Evolutionary conservation across 805 yeast species (phyloP).

Genomic region (Zygotorulaspora danielsina): DNA sequence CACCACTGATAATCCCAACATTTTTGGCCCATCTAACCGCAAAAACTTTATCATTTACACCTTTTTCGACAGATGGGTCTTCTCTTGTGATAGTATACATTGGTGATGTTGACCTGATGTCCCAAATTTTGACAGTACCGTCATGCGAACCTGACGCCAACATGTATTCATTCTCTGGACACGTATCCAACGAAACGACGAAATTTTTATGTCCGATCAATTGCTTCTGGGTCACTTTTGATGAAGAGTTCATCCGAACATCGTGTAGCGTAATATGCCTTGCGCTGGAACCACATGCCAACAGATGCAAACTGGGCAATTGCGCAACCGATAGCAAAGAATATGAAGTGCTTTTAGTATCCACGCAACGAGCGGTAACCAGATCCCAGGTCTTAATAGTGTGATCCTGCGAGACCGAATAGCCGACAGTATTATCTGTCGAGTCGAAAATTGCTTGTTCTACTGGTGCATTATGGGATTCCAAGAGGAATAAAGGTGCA

Average conservation of each 20-base stretch:
- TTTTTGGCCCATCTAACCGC: conserved; percentile 78
- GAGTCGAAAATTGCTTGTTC: conserved; percentile 75
- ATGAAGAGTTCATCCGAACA: conserved; percentile 63
- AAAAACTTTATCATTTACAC: conserved; percentile 63
- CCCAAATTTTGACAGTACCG: conserved; percentile 95
- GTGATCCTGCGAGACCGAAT: conserved; percentile 95
- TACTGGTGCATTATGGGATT: conserved; percentile 83
- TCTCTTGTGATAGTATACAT: conserved; percentile 81
- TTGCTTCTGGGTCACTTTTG: conserved; percentile 63
- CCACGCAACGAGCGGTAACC: conserved; percentile 78
- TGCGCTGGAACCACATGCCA: conserved; percentile 96
- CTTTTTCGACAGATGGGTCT: conserved; percentile 40
- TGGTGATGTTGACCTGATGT: conserved; percentile 77
- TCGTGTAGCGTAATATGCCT: conserved; percentile 93
- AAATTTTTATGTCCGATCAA: conserved; percentile 88
- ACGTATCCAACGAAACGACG: conserved; percentile 70
- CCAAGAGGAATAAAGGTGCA: conserved; percentile 73
- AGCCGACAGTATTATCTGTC: conserved; percentile 73
- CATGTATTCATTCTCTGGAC: conserved; percentile 76
- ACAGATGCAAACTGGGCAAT: conserved; percentile 59
- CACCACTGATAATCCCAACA: conserved; percentile 87
- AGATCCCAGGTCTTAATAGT: conserved; percentile 95
- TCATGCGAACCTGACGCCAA: conserved; percentile 93
- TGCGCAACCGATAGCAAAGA: conserved; percentile 73
- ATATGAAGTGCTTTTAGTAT: conserved; percentile 81